A percentile compares a stretch with the other conserved stretches of the same genome.
These are phyloP conservation scores for Candida chilensis DNA, from an alignment of 805 yeast species.

Conservation along the genomic window DNA sequence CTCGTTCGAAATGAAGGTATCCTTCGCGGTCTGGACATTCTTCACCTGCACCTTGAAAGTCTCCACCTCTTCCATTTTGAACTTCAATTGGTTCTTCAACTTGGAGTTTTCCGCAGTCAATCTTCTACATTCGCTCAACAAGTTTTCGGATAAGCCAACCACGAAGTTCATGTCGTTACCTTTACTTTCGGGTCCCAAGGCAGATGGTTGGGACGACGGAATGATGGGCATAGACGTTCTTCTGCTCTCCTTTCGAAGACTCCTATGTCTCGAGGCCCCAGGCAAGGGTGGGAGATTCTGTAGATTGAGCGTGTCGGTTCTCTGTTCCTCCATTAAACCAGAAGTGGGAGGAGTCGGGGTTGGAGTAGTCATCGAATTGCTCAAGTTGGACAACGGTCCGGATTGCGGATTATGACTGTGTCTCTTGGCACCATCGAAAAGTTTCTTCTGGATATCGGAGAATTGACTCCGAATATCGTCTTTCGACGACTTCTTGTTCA, in stretches of 20 bases:
- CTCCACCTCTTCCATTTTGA: constrained; percentile 31
- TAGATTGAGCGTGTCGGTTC: no score
- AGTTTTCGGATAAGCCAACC: constrained; percentile 65
- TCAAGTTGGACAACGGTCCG: no score
- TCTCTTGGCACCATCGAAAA: constrained; percentile 26
- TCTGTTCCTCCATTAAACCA: not conserved
- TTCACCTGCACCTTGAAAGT: constrained; percentile 22
- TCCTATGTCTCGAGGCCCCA: not conserved
- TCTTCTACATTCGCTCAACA: constrained; percentile 62
- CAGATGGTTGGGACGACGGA: not conserved
- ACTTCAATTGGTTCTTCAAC: constrained; percentile 30
- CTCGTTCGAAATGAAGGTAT: constrained; percentile 27
- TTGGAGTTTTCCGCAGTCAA: constrained; percentile 54
- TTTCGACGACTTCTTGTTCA: constrained; percentile 2
- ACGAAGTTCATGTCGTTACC: constrained; percentile 65
- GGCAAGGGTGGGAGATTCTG: no score
- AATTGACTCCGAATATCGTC: constrained; percentile 20
- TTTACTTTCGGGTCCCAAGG: constrained; percentile 17
- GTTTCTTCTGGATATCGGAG: constrained; percentile 28
- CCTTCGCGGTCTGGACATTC: constrained; percentile 19
- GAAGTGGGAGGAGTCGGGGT: no score
- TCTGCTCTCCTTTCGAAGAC: not conserved
- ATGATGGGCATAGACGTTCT: constrained; percentile 1
- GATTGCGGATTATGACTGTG: no score
- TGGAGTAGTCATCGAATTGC: no score